These are phyloP conservation scores for Apiospora rasikravindrae DNA, from an alignment of 2,329 filamentous ascomycete species.

Conservation along the genomic window DNA sequence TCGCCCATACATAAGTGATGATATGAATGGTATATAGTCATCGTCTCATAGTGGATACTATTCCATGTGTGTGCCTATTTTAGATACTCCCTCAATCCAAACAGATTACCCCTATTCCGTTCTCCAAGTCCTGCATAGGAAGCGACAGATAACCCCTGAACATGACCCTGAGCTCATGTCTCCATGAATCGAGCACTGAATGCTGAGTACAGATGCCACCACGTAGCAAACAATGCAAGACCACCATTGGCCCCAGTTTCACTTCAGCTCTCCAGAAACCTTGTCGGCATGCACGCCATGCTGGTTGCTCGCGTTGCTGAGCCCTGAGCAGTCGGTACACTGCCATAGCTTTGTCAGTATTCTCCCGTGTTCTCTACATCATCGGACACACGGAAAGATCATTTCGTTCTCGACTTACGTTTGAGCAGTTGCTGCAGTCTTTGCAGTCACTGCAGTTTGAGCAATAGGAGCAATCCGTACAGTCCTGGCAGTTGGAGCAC, in stretches of 20 bases:
- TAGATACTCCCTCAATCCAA: neutral
- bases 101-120: neutral
- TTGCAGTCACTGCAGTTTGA: constrained; percentile 22
- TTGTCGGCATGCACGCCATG: constrained; percentile 9
- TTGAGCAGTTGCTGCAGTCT: neutral
- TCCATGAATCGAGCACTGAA: neutral
- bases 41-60: too few relatives aligned
- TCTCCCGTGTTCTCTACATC: neutral
- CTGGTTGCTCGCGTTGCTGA: constrained; percentile 15
- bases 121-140: neutral
- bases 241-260: neutral
- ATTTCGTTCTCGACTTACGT: neutral
- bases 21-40: neutral
- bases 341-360: neutral
- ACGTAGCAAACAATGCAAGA: too few relatives aligned
- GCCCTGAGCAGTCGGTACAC: constrained; percentile 17
- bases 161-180: neutral
- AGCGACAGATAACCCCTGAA: neutral
- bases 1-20: neutral
- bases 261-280: neutral
- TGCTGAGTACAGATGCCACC: too few relatives aligned
- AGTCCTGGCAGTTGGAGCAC: constrained; percentile 1
- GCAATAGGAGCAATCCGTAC: constrained; percentile 23
- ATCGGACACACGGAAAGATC: neutral
- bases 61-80: neutral